phyloP scores from a whole-genome alignment of 2,329 filamentous ascomycete species.

The Talaromyces sp. region DNA sequence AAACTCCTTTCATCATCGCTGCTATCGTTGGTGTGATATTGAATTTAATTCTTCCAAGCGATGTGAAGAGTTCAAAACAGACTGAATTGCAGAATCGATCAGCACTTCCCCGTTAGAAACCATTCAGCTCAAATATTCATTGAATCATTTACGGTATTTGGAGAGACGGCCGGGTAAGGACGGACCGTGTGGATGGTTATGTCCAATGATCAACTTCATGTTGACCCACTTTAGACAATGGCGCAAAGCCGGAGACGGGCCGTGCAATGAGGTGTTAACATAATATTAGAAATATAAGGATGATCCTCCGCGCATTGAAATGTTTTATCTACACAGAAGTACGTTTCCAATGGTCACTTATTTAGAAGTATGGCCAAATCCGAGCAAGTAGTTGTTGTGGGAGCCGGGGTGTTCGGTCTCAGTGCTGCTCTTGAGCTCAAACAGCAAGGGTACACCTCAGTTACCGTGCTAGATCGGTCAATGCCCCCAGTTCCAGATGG shows the following conservation, averaged over 20 bases:
- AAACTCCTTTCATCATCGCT: constrained; percentile 35
- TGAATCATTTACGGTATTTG: too few relatives aligned
- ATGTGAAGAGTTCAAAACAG: constrained; percentile 6
- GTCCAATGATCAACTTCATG: background rate
- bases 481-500: constrained; percentile 42
- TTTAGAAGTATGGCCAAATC: constrained; percentile 22
- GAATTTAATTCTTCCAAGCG: constrained; percentile 25
- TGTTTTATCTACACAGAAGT: background rate
- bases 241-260: background rate
- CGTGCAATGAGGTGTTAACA: background rate
- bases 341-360: background rate
- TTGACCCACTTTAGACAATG: background rate
- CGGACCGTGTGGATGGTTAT: background rate
- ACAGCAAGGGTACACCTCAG: constrained; percentile 28
- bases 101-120: constrained; percentile 8
- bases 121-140: background rate
- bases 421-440: constrained; percentile 47
- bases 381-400: constrained; percentile 48
- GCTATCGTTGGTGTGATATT: constrained; percentile 33
- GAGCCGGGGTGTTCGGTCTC: constrained; percentile 68
- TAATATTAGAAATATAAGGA: background rate
- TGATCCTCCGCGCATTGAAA: background rate
- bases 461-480: constrained; percentile 37
- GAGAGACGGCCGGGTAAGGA: too few relatives aligned
- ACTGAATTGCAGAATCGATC: background rate